A percentile compares a stretch with the other conserved stretches of the same genome.
Conservation (phyloP, 2,329 filamentous ascomycete genomes). For the Paracoccidioides brasiliensis region DNA sequence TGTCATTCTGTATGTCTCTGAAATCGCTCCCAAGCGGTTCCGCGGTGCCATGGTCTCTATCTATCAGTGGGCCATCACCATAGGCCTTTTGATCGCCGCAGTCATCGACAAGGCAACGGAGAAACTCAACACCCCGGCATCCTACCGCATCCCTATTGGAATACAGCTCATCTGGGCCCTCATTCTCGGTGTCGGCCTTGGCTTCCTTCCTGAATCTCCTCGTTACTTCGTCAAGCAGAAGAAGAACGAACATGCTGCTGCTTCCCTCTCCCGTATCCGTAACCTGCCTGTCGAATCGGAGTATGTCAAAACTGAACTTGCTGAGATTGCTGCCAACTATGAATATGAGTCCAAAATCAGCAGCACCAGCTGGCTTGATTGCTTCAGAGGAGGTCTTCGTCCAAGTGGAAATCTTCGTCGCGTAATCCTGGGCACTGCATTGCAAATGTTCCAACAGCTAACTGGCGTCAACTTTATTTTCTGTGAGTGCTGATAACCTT, state of each 20-base stretch:
- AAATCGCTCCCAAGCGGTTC: constrained; percentile 28
- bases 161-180: constrained; percentile 49
- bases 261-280: constrained; percentile 23
- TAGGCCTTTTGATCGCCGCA: constrained; percentile 41
- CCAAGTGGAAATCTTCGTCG: constrained; percentile 50
- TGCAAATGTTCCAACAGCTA: constrained; percentile 61
- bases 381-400: constrained; percentile 36
- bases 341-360: constrained; percentile 35
- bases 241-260: constrained; percentile 12
- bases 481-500: constrained; percentile 2
- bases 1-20: constrained; percentile 27
- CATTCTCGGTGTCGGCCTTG: constrained; percentile 44
- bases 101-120: constrained; percentile 56
- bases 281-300: constrained; percentile 34
- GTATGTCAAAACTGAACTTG: constrained; percentile 36
- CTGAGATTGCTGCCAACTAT: constrained; percentile 40
- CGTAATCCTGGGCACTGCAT: constrained; percentile 56
- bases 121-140: constrained; percentile 39
- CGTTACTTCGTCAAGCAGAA: constrained; percentile 18
- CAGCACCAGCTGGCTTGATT: constrained; percentile 35
- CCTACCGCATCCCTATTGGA: constrained; percentile 53
- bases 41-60: constrained; percentile 30
- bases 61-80: constrained; percentile 31
- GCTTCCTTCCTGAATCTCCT: constrained; percentile 42
- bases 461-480: constrained; percentile 61